Evolutionary conservation across 495 filamentous ascomycete species (phyloP), one percentile per base, ranked within the genome.

Genomic region (Penicillium tannophilum): DNA sequence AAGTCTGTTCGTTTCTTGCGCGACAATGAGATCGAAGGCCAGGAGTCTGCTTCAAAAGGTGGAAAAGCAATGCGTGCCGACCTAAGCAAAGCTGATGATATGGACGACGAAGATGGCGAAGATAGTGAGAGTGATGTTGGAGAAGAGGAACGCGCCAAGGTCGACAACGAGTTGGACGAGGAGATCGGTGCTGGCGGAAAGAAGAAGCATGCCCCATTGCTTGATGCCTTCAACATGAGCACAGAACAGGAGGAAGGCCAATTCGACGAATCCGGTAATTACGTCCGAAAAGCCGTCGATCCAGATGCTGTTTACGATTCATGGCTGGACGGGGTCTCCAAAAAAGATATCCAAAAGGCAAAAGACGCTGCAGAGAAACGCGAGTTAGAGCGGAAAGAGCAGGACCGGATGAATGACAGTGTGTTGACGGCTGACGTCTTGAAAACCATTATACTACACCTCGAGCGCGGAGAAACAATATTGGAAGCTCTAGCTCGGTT

Each of bases 201-300:
- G 63, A 98, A 97, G 73, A 92, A 89, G 69, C 91, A 96, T 70
- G 95, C 95, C 16, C 94, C 94, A n/a, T 88, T 94, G 64, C 80
- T 98, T 26, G 94, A 97, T 73, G 94, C 92, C 0, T 98, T 98
- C 81, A 97, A 98, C 66, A 92, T 98, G 84, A 85, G 82, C 49
- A 75, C 80, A 6, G 94, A 98, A 72, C 86, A 92, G 66, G 95
- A 98, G 70, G 94, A 98, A 66, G 94, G 94, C 0, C 79, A 85
- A 12, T 98, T 97, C 65, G 94, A 98, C 67, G 90, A 90, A 54
- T 76, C 85, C 16, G 94, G 94, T 3, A 98, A 97, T 68, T 98
- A 82, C 69, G 86, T 98, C 31, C 83, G 94, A n/a, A 94, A 93
- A 61, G 92, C 92, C 1, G 79, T 73, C 0, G 94, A 98, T 65